phyloP scores from a whole-genome alignment of 2,329 filamentous ascomycete species.

The Boeremia exigua region DNA sequence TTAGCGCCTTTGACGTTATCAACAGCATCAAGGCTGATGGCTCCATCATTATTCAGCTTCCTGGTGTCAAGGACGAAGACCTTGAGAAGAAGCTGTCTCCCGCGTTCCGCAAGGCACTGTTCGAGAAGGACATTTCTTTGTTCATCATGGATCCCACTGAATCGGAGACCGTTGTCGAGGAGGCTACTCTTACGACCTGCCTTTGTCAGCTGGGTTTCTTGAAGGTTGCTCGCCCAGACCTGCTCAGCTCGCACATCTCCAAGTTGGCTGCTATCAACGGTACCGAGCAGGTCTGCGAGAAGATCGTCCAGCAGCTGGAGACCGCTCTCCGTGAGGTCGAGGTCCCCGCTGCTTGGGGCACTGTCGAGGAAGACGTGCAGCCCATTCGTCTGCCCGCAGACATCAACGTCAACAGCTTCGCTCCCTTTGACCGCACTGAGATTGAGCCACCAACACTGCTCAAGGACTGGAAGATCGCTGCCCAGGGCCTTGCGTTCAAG shows the following conservation, averaged over 20 bases:
- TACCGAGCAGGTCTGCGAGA: constrained; percentile 67
- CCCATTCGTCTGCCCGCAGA: constrained; percentile 64
- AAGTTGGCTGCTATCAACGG: constrained; percentile 70
- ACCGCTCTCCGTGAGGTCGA: constrained; percentile 75
- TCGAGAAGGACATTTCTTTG: constrained; percentile 72
- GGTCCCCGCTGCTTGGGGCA: constrained; percentile 80
- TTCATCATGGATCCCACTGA: constrained; percentile 76
- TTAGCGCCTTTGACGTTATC: constrained; percentile 78
- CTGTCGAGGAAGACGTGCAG: constrained; percentile 65
- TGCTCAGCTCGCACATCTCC: constrained; percentile 66
- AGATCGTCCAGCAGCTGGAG: constrained; percentile 65
- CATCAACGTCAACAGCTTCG: constrained; percentile 82
- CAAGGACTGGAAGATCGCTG: constrained; percentile 80
- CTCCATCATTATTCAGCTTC: constrained; percentile 75
- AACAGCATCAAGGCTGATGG: constrained; percentile 73
- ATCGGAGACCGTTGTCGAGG: constrained; percentile 71
- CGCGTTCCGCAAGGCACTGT: constrained; percentile 72
- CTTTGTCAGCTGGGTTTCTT: constrained; percentile 85
- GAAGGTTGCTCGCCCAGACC: constrained; percentile 72
- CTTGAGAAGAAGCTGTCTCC: constrained; percentile 83
- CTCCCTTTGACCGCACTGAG: constrained; percentile 77
- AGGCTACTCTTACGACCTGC: constrained; percentile 66
- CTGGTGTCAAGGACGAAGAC: constrained; percentile 85
- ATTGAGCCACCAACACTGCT: constrained; percentile 70
- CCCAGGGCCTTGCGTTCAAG: constrained; percentile 90